A percentile compares a stretch with the other conserved stretches of the same genome.
These are phyloP conservation scores for Phialophora macrospora DNA, from an alignment of 2,329 filamentous ascomycete species.

Conservation along the genomic window DNA sequence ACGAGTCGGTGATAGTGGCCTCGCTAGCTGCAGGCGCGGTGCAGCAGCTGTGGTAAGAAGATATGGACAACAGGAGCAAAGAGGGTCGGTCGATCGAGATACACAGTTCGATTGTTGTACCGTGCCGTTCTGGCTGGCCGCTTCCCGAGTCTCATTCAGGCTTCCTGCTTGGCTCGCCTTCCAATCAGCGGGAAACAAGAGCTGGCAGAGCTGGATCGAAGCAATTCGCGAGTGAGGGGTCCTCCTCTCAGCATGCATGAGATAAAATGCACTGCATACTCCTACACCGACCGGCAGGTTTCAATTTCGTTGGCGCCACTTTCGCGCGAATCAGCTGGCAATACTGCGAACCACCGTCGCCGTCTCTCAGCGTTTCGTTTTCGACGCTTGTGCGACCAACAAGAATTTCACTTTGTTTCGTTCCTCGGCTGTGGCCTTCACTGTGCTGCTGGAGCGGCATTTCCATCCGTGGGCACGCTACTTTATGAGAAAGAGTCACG, in stretches of 20 bases:
- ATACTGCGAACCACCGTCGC: not conserved
- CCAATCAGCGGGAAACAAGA: not conserved
- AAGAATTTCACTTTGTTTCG: not conserved
- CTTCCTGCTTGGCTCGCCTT: not conserved
- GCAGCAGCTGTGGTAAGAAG: not conserved
- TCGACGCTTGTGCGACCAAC: not conserved
- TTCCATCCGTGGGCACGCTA: not conserved
- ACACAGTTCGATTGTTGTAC: not conserved
- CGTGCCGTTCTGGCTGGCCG: not conserved
- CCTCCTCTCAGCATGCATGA: not conserved
- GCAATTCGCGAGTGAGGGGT: not conserved
- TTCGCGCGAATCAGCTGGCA: not conserved
- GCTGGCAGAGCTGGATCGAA: not conserved
- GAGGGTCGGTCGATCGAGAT: not conserved
- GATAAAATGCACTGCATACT: not conserved
- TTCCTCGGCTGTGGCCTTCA: not conserved
- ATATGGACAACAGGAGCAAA: not conserved
- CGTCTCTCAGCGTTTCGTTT: not conserved
- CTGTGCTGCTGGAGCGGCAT: not conserved
- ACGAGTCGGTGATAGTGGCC: not conserved
- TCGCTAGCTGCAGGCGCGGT: not conserved
- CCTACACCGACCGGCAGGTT: not conserved
- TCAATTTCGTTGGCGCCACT: slow-evolving; percentile 1
- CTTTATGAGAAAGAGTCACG: not conserved
- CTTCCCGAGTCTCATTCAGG: slow-evolving; percentile 10